Evolutionary conservation across 1,284 basidiomycete species (phyloP).

Genomic region (Tilletia walkeri): DNA sequence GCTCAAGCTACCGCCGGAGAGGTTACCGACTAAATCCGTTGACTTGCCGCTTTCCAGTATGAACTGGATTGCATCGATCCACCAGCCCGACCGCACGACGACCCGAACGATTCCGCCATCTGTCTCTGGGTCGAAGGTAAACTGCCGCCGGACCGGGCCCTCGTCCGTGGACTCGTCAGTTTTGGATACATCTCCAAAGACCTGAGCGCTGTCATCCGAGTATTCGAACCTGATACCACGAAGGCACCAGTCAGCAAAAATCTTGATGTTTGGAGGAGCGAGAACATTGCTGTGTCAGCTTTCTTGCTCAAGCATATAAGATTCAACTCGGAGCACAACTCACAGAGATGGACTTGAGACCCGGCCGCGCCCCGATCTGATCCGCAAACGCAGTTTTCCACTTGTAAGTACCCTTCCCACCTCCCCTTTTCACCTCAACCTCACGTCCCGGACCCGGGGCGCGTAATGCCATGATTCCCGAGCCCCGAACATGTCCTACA

Average conservation of each 20-base stretch:
- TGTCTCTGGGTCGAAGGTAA: not conserved
- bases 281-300: no score
- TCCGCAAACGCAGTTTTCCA: no score
- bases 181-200: not conserved
- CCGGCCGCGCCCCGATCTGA: no score
- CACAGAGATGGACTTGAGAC: no score
- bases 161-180: not conserved
- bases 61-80: conserved; percentile 36
- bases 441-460: no score
- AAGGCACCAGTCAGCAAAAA: not conserved
- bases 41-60: conserved; percentile 25
- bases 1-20: conserved; percentile 24
- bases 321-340: no score
- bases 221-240: conserved; percentile 1
- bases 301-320: no score
- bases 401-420: no score
- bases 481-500: not conserved
- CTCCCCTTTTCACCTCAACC: no score
- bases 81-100: conserved; percentile 29
- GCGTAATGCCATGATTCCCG: no score
- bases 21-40: conserved; percentile 32
- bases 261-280: not conserved
- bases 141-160: not conserved
- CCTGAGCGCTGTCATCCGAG: not conserved
- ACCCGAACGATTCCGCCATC: conserved; percentile 26